phyloP scores from a whole-genome alignment of 2,329 filamentous ascomycete species.

The Zelopaecilomyces penicillatus region DNA sequence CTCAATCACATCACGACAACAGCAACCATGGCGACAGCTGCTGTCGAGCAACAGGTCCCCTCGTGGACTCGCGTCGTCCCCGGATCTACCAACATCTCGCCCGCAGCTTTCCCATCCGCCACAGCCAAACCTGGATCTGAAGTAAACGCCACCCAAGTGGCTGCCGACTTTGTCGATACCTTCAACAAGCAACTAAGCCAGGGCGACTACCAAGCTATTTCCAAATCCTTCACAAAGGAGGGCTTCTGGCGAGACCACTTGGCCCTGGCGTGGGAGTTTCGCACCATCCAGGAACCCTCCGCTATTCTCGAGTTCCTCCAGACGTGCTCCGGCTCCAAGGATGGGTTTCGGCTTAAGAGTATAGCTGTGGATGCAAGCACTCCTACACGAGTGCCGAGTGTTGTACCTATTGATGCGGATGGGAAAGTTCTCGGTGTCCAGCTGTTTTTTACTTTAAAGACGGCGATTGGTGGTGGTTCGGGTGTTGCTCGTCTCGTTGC shows the following conservation, averaged over 20 bases:
- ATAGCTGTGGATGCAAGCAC: constrained; percentile 39
- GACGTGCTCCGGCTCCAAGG: constrained; percentile 18
- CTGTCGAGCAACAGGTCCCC: not conserved
- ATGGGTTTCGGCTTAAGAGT: constrained; percentile 33
- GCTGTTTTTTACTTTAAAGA: constrained; percentile 48
- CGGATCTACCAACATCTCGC: constrained; percentile 46
- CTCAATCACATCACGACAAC: not conserved
- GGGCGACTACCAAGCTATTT: constrained; percentile 25
- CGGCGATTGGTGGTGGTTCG: constrained; percentile 43
- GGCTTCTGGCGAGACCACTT: constrained; percentile 54
- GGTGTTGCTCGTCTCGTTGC: constrained; percentile 47
- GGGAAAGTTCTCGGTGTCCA: constrained; percentile 44
- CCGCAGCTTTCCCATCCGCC: constrained; percentile 34
- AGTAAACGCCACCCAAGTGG: constrained; percentile 29
- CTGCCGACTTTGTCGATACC: constrained; percentile 25
- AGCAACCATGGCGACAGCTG: constrained; percentile 1
- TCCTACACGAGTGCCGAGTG: constrained; percentile 33
- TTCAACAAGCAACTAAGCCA: constrained; percentile 33
- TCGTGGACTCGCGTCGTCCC: constrained; percentile 18
- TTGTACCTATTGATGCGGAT: constrained; percentile 38
- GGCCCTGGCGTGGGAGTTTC: constrained; percentile 47
- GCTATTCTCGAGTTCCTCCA: constrained; percentile 33
- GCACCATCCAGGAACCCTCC: constrained; percentile 36
- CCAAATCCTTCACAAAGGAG: constrained; percentile 32
- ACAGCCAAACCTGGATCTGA: constrained; percentile 11